Evolutionary conservation across 345 rosid species (phyloP).

Genomic region (Linum tenue): DNA sequence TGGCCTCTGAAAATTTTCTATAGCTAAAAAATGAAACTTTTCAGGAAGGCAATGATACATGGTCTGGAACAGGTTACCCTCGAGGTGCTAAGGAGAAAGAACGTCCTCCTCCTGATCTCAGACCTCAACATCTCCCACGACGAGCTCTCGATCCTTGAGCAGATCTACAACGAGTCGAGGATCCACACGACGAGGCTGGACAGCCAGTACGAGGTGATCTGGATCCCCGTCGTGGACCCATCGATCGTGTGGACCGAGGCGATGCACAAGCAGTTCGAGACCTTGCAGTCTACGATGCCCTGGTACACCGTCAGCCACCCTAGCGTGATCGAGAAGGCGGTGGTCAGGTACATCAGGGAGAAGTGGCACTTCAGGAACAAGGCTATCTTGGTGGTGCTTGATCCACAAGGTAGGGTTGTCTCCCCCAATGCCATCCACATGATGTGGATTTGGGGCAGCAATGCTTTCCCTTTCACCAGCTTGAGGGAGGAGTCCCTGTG

Average conservation of each 20-base stretch:
- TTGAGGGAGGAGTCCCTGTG: neutral
- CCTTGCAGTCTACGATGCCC: neutral
- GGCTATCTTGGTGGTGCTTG: neutral
- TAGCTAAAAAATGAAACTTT: neutral
- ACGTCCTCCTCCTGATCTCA: neutral
- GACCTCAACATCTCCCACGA: constrained; percentile 3
- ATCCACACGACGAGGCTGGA: neutral
- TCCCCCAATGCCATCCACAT: neutral
- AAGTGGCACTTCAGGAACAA: neutral
- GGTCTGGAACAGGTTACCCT: neutral
- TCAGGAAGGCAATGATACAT: neutral
- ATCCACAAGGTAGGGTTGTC: neutral
- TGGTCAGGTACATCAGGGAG: constrained; percentile 1
- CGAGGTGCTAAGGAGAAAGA: neutral
- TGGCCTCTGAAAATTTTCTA: no score
- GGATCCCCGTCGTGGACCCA: neutral
- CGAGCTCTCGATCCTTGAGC: constrained; percentile 1
- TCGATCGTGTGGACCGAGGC: neutral
- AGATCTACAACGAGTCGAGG: constrained; percentile 1
- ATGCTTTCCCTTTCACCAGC: constrained; percentile 1
- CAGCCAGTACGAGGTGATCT: neutral
- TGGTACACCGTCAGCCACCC: neutral
- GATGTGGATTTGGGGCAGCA: constrained; percentile 1
- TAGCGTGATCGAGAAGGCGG: neutral
- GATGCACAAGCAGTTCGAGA: neutral